Evolutionary conservation across 768 basidiomycete genomes (phyloP), one percentile per base, ranked within the genome.

Genomic region (Kwoniella shandongensis): DNA sequence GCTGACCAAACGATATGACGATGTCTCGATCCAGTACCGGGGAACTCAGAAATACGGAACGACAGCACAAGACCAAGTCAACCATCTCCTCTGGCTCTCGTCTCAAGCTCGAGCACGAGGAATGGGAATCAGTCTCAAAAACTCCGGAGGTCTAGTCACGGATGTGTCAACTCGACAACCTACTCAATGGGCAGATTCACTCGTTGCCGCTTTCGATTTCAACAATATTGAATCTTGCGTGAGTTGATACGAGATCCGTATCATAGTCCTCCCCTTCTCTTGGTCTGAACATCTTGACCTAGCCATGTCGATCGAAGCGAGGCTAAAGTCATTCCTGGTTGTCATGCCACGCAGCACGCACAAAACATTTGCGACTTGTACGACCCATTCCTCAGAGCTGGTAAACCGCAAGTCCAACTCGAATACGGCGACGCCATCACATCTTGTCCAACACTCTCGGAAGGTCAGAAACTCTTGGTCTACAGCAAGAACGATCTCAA

Each of bases 181-280:
- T 1, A 59, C 62, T 1, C 12, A 47, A 41, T 64, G 54, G 53
- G 49, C 54, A 17, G 23, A 38, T 11, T 41, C 39, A 4, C 39
- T 66, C 3, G 55, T 70, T 41, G 40, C 35, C 4, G 62, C 65
- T 5, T 70, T 70, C 48, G 68, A 70, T 45, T 64, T 64, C 32
- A 52, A 49, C 38, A 62, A 66, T 23, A 70, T 70, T 22, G 68
- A 70, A 48, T 55, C 54, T 18, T 70, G 68, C 39, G 65, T 70
- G 41, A 63, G 67, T 57, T 22, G 6, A n/a, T n/a, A n/a, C n/a
- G n/a, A n/a, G n/a, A n/a, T n/a, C n/a, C n/a, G n/a, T n/a, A n/a
- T n/a, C n/a, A n/a, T n/a, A n/a, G n/a, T n/a, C n/a, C n/a, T n/a
- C n/a, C n/a, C n/a, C n/a, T n/a, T n/a, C n/a, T n/a, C n/a, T n/a